Evolutionary conservation across 1,284 basidiomycete species (phyloP), one percentile per base, ranked within the genome.

Genomic region (Heliocybe sulcata): DNA sequence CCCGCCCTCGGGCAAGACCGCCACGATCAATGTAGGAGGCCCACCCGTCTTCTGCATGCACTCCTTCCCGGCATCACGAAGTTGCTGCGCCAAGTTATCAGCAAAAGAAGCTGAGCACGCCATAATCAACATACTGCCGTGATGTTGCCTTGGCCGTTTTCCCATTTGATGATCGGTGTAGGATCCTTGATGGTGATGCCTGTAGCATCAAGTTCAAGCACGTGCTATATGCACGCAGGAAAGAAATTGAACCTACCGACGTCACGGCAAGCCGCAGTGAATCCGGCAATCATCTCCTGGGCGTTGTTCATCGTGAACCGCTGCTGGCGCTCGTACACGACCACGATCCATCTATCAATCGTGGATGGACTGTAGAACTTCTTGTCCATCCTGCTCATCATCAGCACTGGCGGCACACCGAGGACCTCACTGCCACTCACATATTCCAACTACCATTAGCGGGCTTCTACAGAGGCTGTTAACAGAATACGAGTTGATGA

Each of bases 361-460:
- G 57, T 63, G 2, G 70, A 71, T 0, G 86, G 77, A 45, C 65
- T 67, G 64, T 71, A 83, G 68, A 90, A 86, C 42, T 74, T 73
- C 59, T 86, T 85, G 56, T 84, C 82, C 2, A 83, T 74, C 84
- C 81, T 86, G 58, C 19, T 56, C 45, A 51, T 38, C 53, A 26
- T 60, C n/a, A 60, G 58, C 52, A 8, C 62, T 52, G 22, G 29
- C 9, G 23, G 56, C 27, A 49, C 12, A 23, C 33, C 16, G 50
- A 33, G 55, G 48, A 16, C 14, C 3, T n/a, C n/a, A n/a, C n/a
- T 45, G 47, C 38, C 51, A 62, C 69, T 35, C 38, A 81, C 84
- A 87, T 86, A 55, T 89, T 88, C 85, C 85, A 88, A 0, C 77
- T 67, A 12, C 87, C 87, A 47, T 87, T 77, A n/a, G 66, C 67